Evolutionary conservation across 2,329 filamentous ascomycete genomes (phyloP), one percentile per base, ranked within the genome.

Genomic region (Colletotrichum theobromicola): DNA sequence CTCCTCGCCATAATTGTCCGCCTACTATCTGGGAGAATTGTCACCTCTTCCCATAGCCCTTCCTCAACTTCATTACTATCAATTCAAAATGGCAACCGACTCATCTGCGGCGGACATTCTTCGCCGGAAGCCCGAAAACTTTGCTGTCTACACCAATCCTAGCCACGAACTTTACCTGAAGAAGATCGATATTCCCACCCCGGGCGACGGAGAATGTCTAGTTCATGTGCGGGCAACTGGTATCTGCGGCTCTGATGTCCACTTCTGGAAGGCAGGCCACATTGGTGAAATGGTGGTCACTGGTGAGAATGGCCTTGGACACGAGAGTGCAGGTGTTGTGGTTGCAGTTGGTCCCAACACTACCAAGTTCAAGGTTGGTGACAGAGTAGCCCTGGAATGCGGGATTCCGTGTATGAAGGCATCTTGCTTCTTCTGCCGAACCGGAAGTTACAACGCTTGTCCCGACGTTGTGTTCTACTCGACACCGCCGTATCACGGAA

Each of bases 61-160:
- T 13, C 24, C 26, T 28, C 26, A 28, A 28, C 13, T 57, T 28
- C 24, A 10, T 28, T 2, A 21, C n/a, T 13, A 34, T 6, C n/a
- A 32, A 16, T 50, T 1, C 32, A 58, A n/a, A n/a, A 72, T 69
- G 65, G 26, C 32, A 7, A 46, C 5, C n/a, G 46, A 62, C 10
- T 63, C 70, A 37, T 62, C 24, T 15, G 57, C n/a, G 13, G 34
- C 57, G 24, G 70, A 72, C 16, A 26, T 69, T 58, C 46, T 72
- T n/a, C 42, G 42, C 24, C 66, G 70, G 60, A 81, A 76, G 60
- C 74, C 75, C 18, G 61, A 69, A 57, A 94, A 94, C 83, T 91
- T 94, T 78, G 92, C 92, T 76, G 91, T 94, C 74, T 93, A 90
- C 86, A 94, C 92, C 67, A 93, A 93, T 83, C 91, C 92, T 15